Evolutionary conservation across 2,329 filamentous ascomycete species (phyloP), one percentile per base, ranked within the genome.

Genomic region (Mycosphaerella arachidis): DNA sequence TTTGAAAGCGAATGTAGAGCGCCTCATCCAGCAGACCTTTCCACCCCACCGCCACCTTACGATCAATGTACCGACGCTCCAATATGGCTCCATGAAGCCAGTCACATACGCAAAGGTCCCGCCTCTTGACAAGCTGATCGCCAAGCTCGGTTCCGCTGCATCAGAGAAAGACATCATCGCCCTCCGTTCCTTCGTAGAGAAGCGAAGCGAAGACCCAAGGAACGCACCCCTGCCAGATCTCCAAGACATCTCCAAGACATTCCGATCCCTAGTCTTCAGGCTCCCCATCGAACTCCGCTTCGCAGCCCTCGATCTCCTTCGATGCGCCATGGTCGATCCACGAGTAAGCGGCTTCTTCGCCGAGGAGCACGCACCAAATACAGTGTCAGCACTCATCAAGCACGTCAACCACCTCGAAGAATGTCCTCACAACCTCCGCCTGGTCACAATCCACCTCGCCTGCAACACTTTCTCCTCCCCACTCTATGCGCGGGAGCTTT

Each of bases 401-500:
- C 76, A 84, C 40, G 83, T 79, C n/a, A 67, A 72, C 9, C 74
- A 78, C n/a, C 75, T 91, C 48, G 72, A 77, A 6, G 79, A 83
- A 33, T 89, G 86, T 45, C 91, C 91, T 0, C 97, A 97, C 71
- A 87, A 90, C 4, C 81, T 95, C 1, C 87, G 91, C 13, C 84
- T 97, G 1, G 90, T 96, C 16, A 88, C 91, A 0, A 76, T 96
- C 24, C 92, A 97, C 67, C 82, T 93, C 70, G 82, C 85, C 1
- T 95, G 91, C 76, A 97, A 96, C 69, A 79, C 96, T 46, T 96
- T 96, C 76, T 87, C 85, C 0, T 88, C 87, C 0, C 82, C 85
- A 0, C 79, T 96, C 0, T 95, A 88, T 68, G 79, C 86, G 0
- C 81, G 85, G 2, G 65, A 68, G 29, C 53, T 71, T 6, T 57